These are phyloP conservation scores for Fusarium tuaranense DNA, from an alignment of 2,329 filamentous ascomycete genomes.

Conservation along the genomic window DNA sequence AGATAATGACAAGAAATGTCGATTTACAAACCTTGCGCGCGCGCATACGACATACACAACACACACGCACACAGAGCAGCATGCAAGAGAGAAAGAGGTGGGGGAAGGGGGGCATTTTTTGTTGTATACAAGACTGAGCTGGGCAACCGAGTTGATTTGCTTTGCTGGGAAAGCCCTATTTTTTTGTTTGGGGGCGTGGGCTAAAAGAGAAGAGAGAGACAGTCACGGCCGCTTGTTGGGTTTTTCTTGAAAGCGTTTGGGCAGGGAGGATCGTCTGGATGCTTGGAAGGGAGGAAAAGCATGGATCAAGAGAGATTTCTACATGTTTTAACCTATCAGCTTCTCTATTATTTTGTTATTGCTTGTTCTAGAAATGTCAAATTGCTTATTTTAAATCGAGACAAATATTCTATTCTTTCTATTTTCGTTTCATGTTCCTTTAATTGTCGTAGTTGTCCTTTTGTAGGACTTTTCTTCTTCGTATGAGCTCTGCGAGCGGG, in stretches of 20 bases:
- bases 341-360: not conserved
- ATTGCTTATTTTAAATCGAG: constrained; percentile 25
- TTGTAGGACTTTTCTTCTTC: constrained; percentile 60
- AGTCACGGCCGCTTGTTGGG: constrained; percentile 40
- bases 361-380: constrained; percentile 30
- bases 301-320: constrained; percentile 3
- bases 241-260: constrained; percentile 29
- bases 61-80: constrained; percentile 2
- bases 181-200: constrained; percentile 6
- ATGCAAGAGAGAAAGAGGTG: constrained; percentile 19
- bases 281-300: constrained; percentile 31
- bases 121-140: constrained; percentile 43
- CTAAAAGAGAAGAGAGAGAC: constrained; percentile 27
- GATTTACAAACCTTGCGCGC: constrained; percentile 12
- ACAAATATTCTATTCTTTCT: constrained; percentile 16
- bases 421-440: constrained; percentile 35
- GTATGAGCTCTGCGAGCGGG: constrained; percentile 75
- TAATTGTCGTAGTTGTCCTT: constrained; percentile 49
- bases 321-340: constrained; percentile 6
- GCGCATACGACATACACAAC: constrained; percentile 15
- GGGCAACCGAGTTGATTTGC: constrained; percentile 41
- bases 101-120: constrained; percentile 28
- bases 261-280: constrained; percentile 27
- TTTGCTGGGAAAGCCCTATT: constrained; percentile 18
- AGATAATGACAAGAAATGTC: constrained; percentile 32